A percentile compares a stretch with the other conserved stretches of the same genome.
These are phyloP conservation scores for Phytophthora citrophthora DNA, from an alignment of 352 stramenopile species.

Conservation along the genomic window DNA sequence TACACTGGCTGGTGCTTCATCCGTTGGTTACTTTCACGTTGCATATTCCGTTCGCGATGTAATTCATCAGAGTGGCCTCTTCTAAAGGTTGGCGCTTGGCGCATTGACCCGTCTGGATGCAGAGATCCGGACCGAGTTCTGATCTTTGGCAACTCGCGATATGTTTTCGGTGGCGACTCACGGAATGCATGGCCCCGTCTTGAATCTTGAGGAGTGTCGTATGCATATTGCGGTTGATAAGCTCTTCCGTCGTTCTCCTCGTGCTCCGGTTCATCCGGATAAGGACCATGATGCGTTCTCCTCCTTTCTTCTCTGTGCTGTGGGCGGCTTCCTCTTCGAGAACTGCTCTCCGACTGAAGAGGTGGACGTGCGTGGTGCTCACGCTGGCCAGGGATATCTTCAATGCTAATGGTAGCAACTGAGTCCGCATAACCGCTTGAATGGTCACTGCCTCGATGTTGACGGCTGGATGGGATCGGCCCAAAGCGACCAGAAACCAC, in stretches of 20 bases:
- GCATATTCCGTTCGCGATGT: slow-evolving; percentile 6
- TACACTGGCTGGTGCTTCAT: slow-evolving; percentile 14
- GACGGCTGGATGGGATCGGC: slow-evolving; percentile 10
- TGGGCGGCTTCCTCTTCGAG: slow-evolving; percentile 7
- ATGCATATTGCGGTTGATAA: slow-evolving; percentile 9
- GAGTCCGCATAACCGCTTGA: slow-evolving; percentile 13
- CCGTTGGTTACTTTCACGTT: slow-evolving; percentile 7
- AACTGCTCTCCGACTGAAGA: slow-evolving; percentile 22
- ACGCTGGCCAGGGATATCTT: slow-evolving; percentile 35
- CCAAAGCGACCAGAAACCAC: slow-evolving; percentile 42
- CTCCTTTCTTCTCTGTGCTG: slow-evolving; percentile 14
- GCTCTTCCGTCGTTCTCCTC: slow-evolving; percentile 9
- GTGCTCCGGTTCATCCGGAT: slow-evolving; percentile 8
- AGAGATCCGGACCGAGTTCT: slow-evolving; percentile 17
- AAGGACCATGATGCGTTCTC: slow-evolving; percentile 14
- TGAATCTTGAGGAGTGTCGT: slow-evolving; percentile 9
- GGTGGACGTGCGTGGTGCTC: slow-evolving; percentile 28
- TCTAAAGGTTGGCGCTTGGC: slow-evolving; percentile 17
- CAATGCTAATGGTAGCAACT: slow-evolving; percentile 37
- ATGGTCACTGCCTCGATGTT: slow-evolving; percentile 17
- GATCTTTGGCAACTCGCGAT: slow-evolving; percentile 15
- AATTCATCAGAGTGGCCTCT: slow-evolving; percentile 22
- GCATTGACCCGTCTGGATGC: slow-evolving; percentile 5
- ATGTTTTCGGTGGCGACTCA: slow-evolving; percentile 6
- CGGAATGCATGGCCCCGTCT: slow-evolving; percentile 20